These are phyloP conservation scores for Lentinula aciculospora DNA, from an alignment of 768 basidiomycete genomes.

Conservation along the genomic window DNA sequence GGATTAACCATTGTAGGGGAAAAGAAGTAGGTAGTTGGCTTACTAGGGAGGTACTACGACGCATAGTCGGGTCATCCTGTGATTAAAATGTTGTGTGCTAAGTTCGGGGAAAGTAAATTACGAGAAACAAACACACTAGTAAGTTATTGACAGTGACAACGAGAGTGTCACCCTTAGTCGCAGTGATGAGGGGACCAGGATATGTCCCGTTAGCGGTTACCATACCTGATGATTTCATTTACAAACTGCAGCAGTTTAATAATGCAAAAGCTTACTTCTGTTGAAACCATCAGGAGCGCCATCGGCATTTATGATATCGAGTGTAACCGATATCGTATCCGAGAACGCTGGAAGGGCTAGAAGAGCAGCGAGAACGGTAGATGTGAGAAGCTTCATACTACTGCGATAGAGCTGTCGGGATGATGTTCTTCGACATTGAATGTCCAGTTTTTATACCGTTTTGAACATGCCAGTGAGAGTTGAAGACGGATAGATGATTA, in stretches of 20 bases:
- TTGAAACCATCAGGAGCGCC: conserved; percentile 39
- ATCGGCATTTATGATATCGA: conserved; percentile 30
- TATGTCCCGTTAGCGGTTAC: conserved; percentile 5
- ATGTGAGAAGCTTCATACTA: neutral
- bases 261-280: conserved; percentile 16
- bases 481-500: too few species aligned
- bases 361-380: neutral
- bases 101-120: neutral
- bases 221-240: neutral
- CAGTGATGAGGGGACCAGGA: conserved; percentile 11
- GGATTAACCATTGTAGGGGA: neutral
- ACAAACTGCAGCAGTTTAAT: neutral
- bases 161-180: conserved; percentile 13
- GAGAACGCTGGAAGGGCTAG: neutral
- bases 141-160: conserved; percentile 12
- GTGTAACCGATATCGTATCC: conserved; percentile 21
- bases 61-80: conserved; percentile 18
- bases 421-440: neutral
- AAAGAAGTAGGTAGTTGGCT: neutral
- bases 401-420: neutral
- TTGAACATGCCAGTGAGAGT: too few species aligned
- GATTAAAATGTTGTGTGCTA: neutral
- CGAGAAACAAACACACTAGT: conserved; percentile 17
- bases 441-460: conserved; percentile 6
- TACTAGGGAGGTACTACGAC: conserved; percentile 14